These are phyloP conservation scores for Pleurotus platypus DNA, from an alignment of 768 basidiomycete species.

Conservation along the genomic window DNA sequence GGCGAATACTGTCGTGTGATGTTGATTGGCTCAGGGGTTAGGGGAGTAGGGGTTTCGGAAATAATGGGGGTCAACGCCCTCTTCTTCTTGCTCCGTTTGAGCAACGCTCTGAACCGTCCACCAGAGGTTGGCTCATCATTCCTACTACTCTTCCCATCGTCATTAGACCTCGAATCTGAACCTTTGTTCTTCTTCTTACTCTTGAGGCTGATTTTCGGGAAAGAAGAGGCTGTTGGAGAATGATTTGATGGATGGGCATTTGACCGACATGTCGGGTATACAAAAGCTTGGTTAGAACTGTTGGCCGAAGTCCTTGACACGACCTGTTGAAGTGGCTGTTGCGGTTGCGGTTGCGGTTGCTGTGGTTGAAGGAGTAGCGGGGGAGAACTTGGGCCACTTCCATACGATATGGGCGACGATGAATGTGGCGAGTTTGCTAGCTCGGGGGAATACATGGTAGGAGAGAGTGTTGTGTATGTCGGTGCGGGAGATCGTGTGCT, in stretches of 20 bases:
- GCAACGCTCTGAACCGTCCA: slow-evolving; percentile 1
- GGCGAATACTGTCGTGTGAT: neutral
- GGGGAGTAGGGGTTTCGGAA: neutral
- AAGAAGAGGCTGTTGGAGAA: slow-evolving; percentile 1
- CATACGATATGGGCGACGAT: neutral
- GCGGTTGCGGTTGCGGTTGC: neutral
- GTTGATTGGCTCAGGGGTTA: neutral
- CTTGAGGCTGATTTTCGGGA: neutral
- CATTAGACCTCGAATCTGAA: neutral
- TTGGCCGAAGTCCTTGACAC: neutral
- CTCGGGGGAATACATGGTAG: neutral
- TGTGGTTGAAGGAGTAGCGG: slow-evolving; percentile 4
- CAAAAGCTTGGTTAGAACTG: neutral
- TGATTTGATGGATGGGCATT: neutral
- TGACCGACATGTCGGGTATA: slow-evolving; percentile 4
- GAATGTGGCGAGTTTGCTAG: neutral
- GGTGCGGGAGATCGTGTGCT: slow-evolving; percentile 3
- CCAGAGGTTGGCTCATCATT: neutral
- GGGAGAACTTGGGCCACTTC: neutral
- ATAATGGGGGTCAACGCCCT: neutral
- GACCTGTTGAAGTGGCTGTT: slow-evolving; percentile 1
- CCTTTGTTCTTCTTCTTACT: slow-evolving; percentile 4
- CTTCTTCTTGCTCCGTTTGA: slow-evolving; percentile 4
- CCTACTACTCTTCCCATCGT: neutral
- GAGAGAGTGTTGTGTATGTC: neutral